Evolutionary conservation across 768 basidiomycete species (phyloP), one percentile per base, ranked within the genome.

Genomic region (Trichaptum fuscoviolaceum): DNA sequence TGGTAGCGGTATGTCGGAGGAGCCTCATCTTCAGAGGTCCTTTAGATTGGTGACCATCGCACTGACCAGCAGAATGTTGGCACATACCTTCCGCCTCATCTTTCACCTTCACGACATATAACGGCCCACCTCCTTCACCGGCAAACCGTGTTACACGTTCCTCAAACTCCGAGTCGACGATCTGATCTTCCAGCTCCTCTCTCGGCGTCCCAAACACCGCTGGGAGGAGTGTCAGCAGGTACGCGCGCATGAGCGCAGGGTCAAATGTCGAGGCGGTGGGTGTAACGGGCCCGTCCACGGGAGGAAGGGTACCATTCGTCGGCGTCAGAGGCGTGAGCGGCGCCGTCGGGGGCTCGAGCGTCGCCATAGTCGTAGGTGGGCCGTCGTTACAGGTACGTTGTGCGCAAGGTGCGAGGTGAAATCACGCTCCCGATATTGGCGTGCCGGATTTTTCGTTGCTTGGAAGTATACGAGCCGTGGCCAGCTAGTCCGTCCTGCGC

Each of bases 71-170:
- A 26, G 57, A 66, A 58, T 34, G n/a, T 6, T 35, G 26, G 64
- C 69, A 72, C 82, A 69, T 70, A 91, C 93, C 89, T 77, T 92
- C 92, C 17, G 80, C 78, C 62, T 91, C 91, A 36, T 92, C 88
- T 75, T 81, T 89, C 67, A 82, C 80, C 79, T 95, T 94, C 42
- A 92, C 88, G 30, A 95, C 87, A 75, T 95, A 95, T 59, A 95
- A 79, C 30, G 89, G 91, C 17, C 85, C 91, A 7, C 88, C 88
- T 30, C 84, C 86, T 69, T 95, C 93, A 3, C 80, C 79, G 8
- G 91, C 88, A 77, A 95, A 95, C 65, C 88, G 84, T 62, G 84
- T 75, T 24, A 93, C 89, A 70, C 85, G 87, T 69, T 91, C 92
- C 65, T 89, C 84, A 68, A 93, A 95, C 26, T 85, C 84, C 64